Evolutionary conservation across 2,329 filamentous ascomycete genomes (phyloP).

Genomic region (Microdochium nivale): DNA sequence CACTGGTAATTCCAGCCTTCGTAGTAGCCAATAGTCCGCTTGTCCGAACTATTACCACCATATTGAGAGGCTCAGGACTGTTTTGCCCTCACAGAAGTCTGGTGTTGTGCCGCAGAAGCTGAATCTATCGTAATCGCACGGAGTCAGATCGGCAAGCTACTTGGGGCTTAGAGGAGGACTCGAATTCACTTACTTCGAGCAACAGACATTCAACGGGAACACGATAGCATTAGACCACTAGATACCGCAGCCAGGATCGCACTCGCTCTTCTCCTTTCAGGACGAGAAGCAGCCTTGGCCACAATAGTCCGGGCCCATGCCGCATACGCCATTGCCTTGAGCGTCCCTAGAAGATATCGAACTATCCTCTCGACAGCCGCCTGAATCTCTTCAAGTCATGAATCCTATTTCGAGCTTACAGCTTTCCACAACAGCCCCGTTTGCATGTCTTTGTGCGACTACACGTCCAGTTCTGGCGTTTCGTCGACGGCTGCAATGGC

Average conservation of each 20-base stretch:
- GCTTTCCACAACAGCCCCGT: conserved; percentile 10
- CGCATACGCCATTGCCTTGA: conserved; percentile 6
- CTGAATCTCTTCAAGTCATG: too few relatives aligned
- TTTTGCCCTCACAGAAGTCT: conserved; percentile 13
- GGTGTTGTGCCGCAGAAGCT: conserved; percentile 23
- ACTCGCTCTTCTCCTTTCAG: conserved; percentile 18
- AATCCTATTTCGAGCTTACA: too few relatives aligned
- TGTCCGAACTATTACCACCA: not conserved
- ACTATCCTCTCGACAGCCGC: not conserved
- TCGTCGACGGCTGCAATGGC: not conserved
- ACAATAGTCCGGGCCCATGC: conserved; percentile 15
- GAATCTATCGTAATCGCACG: conserved; percentile 5
- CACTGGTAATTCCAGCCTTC: not conserved
- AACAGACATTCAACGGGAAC: conserved; percentile 30
- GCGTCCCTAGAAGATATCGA: conserved; percentile 1
- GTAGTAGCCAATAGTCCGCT: conserved; percentile 1
- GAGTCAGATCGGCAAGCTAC: too few relatives aligned
- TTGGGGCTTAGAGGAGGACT: too few relatives aligned
- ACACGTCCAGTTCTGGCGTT: conserved; percentile 5
- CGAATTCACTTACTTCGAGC: conserved; percentile 5
- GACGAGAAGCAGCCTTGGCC: conserved; percentile 12
- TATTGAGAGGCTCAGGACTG: conserved; percentile 3
- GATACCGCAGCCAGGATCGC: conserved; percentile 20
- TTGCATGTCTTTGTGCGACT: conserved; percentile 6
- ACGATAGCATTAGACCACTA: conserved; percentile 11